Percentiles rank a stretch among this genome's conserved stretches.
Conservation (phyloP, 352 stramenopile species). For the Phytopythium cucurbitacearum region DNA sequence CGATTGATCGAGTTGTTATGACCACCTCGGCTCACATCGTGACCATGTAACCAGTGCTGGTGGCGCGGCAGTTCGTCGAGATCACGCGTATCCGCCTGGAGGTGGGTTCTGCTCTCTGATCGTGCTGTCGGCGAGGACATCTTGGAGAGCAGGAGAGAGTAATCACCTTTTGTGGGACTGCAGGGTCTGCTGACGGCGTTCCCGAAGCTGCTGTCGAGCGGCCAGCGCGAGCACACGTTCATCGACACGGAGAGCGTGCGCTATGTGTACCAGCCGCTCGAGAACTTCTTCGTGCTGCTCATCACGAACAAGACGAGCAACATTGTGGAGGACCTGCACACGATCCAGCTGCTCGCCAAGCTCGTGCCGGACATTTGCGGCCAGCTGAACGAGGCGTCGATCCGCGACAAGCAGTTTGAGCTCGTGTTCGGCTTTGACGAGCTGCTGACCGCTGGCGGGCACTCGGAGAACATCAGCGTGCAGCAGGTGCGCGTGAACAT, state of each 20-base stretch:
- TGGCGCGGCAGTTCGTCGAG: slow-evolving; percentile 98
- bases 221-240: slow-evolving; percentile 96
- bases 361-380: slow-evolving; percentile 95
- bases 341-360: slow-evolving; percentile 96
- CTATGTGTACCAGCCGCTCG: slow-evolving; percentile 99
- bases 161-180: neutral
- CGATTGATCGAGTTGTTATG: slow-evolving; percentile 1
- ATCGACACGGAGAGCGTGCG: slow-evolving; percentile 98
- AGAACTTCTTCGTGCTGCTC: slow-evolving; percentile 97
- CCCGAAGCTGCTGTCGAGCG: slow-evolving; percentile 96
- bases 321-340: slow-evolving; percentile 99
- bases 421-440: slow-evolving; percentile 99
- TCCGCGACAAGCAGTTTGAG: slow-evolving; percentile 97
- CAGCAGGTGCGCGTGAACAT: slow-evolving; percentile 96
- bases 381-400: slow-evolving; percentile 90
- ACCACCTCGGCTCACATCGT: neutral
- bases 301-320: slow-evolving; percentile 99
- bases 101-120: slow-evolving; percentile 23
- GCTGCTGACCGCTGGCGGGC: slow-evolving; percentile 95
- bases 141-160: neutral
- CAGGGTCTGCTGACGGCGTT: slow-evolving; percentile 97
- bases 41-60: slow-evolving; percentile 63
- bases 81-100: slow-evolving; percentile 98
- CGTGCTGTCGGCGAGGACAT: neutral
- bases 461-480: slow-evolving; percentile 95